Evolutionary conservation across 83 land plant species (phyloP), one percentile per base, ranked within the genome.

Genomic region (Isoetes engelmannii): DNA sequence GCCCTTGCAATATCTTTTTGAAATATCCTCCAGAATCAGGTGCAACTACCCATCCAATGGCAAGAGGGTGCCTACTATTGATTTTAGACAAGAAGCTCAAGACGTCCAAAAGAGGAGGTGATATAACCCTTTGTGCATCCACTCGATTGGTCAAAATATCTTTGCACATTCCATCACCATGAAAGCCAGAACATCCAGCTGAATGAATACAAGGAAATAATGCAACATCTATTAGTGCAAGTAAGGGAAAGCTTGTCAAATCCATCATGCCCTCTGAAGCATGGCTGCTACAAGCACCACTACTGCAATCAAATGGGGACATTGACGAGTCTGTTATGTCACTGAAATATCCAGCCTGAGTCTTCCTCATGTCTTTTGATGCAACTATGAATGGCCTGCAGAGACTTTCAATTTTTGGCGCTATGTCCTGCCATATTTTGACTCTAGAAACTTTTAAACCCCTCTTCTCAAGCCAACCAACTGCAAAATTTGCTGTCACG

Each of bases 41-140:
- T 41, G 67, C 15, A 44, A 44, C 67, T 41, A 64, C 41, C 67
- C 67, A 64, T 7, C 67, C 67, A 44, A 64, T 47, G 12, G 67
- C 67, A 9, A 64, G 67, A 12, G 44, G 9, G 9, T 64, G 67
- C 17, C 47, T 21, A 41, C 9, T 18, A 44, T 41, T 44, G 41
- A 64, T 64, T 10, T 17, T 64, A 7, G 67, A 64, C 41, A 64
- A 17, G 17, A 9, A 37, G 47, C 67, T 44, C 10, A 64, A 8
- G 8, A 64, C 67, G 12, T 64, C 67, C 10, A 44, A 17, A 41
- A 64, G 41, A 12, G 47, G 47, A 10, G 67, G 49, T 7, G 67
- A 17, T 44, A 44, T 37, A n/a, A 9, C 3, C 8, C 10, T 15
- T 13, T 9, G 10, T 41, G 42, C 45, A 13, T 64, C 67, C 12